Base-by-base conservation (phyloP, 2,329 filamentous ascomycete genomes). In the Ceratocystis cacaofunesta region DNA sequence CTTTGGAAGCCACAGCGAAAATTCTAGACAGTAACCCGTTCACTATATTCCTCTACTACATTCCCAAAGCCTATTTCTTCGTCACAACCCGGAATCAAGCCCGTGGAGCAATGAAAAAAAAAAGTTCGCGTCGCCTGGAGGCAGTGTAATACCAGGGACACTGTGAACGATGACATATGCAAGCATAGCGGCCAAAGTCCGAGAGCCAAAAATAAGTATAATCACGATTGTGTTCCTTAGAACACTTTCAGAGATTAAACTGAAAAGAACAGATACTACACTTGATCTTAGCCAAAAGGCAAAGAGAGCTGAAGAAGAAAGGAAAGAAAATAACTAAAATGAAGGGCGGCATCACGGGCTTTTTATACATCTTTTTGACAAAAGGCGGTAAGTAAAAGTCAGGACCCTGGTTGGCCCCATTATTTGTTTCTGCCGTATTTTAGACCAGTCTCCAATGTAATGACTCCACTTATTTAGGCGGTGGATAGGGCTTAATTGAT, bases 211-310 rank as follows among this genome's bases (percentile, higher is more conserved):
- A 88, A 92, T 90, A 82, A 80, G 87, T 84, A 84, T 90, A 92
- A 92, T 89, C 86, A 85, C 79, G 80, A 82, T 82, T 84, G 80
- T 80, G 79, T 79, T 80, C 85, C 81, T 78, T 88, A 83, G 85
- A 80, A 80, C 80, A 82, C 82, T 90, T 89, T 87, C 87, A 92
- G 88, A 87, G 86, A 90, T 91, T 91, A 92, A 92, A 90, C 88
- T 92, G 86, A 90, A 89, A 91, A 92, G 88, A 92, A 92, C 87
- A 90, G 87, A 89, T 90, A 90, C 88, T 90, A 90, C 87, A 90
- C 87, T 90, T 90, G 87, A 90, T 90, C 87, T 90, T 88, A 89
- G 84, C 84, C 81, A 84, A 81, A 81, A 79, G 78, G 67, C 67
- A 68, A 68, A 68, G 67, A 68, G 67, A 68, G 67, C 67, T 68